Base-by-base conservation (phyloP, 1,284 basidiomycete species). In the Agaricales sp. region DNA sequence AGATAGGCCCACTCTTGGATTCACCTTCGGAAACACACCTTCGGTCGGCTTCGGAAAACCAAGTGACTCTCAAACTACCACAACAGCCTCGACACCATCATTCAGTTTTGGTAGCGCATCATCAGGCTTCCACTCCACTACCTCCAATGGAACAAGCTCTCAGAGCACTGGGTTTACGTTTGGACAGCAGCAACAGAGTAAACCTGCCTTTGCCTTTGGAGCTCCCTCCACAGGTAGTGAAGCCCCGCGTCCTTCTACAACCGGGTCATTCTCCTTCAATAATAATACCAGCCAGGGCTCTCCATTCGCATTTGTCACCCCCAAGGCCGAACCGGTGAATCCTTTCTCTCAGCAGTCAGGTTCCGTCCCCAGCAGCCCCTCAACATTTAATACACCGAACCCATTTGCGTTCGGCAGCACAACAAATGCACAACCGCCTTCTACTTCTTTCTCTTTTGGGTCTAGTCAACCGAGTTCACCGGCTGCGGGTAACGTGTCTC, bases 401-500 rank as follows among this genome's bases (percentile, higher is more conserved):
- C 16, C 21, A 25, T 38, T 47, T 25, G 8, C 21, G 12, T 45
- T 45, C 39, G 39, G 39, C 11, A 24, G 72, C 71, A 55, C 68
- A 65, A 30, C 54, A 65, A 18, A 58, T 67, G 20, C 62, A 55
- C 49, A 63, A 8, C 49, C 52, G 16, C 47, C 52, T 51, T 54
- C 59, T n/a, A 53, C 58, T 11, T 50, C 65, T 1, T 75, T 75
- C 53, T 48, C 65, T 11, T 77, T 77, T 57, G 69, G 69, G 21
- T 63, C 66, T 35, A 71, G 68, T 52, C 77, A 79, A 55, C 78
- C 80, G 48, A 68, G 70, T 35, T 82, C 81, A n/a, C 80, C 80
- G 18, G 74, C 71, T 46, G 63, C 63, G 46, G 61, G 61, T 6
- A 64, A 54, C 24, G 50, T 58, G 39, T 63, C 52, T 53, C 55